These are phyloP conservation scores for Cutaneotrichosporon daszewskae DNA, from an alignment of 1,284 basidiomycete genomes.

Conservation along the genomic window DNA sequence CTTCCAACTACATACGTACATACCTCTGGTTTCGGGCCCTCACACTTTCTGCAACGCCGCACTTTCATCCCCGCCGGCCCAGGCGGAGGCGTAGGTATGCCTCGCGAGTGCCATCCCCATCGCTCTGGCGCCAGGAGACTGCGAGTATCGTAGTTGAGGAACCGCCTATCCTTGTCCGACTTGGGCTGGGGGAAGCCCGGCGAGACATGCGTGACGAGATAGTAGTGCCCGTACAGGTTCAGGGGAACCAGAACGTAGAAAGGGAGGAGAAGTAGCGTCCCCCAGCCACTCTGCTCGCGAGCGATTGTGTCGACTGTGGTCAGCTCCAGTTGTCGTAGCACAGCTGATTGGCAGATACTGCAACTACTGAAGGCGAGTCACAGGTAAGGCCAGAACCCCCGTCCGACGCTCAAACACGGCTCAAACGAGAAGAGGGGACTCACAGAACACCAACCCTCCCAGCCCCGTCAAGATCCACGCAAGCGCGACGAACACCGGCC, in stretches of 20 bases:
- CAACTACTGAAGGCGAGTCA: too few species aligned
- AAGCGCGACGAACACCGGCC: slow-evolving; percentile 77
- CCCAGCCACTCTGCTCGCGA: slow-evolving; percentile 53
- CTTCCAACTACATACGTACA: slow-evolving; percentile 26
- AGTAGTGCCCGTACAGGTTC: slow-evolving; percentile 79
- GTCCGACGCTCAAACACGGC: too few species aligned
- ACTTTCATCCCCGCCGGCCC: slow-evolving; percentile 22
- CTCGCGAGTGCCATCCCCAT: slow-evolving; percentile 20
- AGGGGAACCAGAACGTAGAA: slow-evolving; percentile 66
- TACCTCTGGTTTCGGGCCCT: slow-evolving; percentile 73
- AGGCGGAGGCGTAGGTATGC: background rate
- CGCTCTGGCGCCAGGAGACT: slow-evolving; percentile 27
- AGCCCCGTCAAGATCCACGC: slow-evolving; percentile 65
- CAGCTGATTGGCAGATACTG: too few species aligned
- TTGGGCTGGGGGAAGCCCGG: slow-evolving; percentile 60
- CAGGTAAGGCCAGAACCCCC: too few species aligned
- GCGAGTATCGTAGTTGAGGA: slow-evolving; percentile 21
- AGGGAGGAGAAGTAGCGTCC: slow-evolving; percentile 54
- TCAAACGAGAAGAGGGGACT: slow-evolving; percentile 41
- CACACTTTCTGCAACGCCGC: slow-evolving; percentile 65
- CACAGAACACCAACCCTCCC: slow-evolving; percentile 76
- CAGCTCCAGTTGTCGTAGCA: too few species aligned
- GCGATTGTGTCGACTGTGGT: slow-evolving; percentile 64
- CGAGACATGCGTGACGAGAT: slow-evolving; percentile 67
- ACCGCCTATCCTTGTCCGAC: slow-evolving; percentile 20